A percentile compares a stretch with the other conserved stretches of the same genome.
These are phyloP conservation scores for Boletus coccyginus DNA, from an alignment of 768 basidiomycete genomes.

Conservation along the genomic window DNA sequence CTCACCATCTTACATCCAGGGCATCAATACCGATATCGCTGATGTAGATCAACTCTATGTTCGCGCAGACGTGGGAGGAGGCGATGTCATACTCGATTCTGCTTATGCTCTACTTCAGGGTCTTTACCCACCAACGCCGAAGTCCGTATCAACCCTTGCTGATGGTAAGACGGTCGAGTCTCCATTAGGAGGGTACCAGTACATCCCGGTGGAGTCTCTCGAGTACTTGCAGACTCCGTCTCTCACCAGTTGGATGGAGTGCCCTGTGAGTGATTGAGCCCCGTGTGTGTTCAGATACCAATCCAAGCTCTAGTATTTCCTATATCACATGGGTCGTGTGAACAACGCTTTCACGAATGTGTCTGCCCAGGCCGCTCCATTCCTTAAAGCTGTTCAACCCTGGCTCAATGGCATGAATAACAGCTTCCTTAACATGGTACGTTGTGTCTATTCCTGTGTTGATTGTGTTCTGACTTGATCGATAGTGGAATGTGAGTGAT, in stretches of 20 bases:
- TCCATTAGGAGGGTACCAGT: constrained; percentile 85
- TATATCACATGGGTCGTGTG: constrained; percentile 21
- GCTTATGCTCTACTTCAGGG: constrained; percentile 82
- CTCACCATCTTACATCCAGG: constrained; percentile 68
- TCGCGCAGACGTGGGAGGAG: constrained; percentile 72
- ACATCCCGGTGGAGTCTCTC: constrained; percentile 60
- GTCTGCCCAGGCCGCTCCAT: constrained; percentile 53
- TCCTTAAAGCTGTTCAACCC: constrained; percentile 63
- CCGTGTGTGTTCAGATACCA: neutral
- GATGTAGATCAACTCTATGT: constrained; percentile 68
- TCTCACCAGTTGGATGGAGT: constrained; percentile 75
- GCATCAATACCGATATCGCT: constrained; percentile 62
- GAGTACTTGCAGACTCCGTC: constrained; percentile 59
- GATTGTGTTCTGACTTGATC: constrained; percentile 9
- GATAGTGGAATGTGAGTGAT: constrained; percentile 69
- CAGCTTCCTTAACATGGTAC: constrained; percentile 63
- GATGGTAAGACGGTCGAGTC: constrained; percentile 67
- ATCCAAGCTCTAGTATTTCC: constrained; percentile 24
- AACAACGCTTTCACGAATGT: constrained; percentile 49
- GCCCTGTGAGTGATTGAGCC: constrained; percentile 36
- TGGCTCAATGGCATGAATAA: constrained; percentile 64
- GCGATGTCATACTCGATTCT: constrained; percentile 78
- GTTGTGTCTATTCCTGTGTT: constrained; percentile 25
- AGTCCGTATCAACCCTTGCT: constrained; percentile 67
- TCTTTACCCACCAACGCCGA: constrained; percentile 70